These are phyloP conservation scores for Saccharomycopsis oosterbeekiorum DNA, from an alignment of 805 yeast species.

Conservation along the genomic window DNA sequence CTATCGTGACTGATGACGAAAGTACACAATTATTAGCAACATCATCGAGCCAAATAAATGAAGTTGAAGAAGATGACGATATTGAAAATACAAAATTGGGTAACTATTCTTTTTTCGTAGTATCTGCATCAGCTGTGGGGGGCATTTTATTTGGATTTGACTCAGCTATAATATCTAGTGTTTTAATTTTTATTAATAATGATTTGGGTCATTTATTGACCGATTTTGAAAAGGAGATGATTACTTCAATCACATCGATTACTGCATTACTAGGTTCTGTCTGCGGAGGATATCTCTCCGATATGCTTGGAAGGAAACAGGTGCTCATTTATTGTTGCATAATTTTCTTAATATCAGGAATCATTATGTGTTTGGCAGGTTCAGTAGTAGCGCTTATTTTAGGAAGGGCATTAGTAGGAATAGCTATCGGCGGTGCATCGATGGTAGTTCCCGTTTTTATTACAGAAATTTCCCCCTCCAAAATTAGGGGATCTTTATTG, in stretches of 20 bases:
- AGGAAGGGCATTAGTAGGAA: conserved; percentile 59
- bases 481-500: conserved; percentile 30
- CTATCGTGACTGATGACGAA: background rate
- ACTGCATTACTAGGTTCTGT: conserved; percentile 48
- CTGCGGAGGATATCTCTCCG: conserved; percentile 40
- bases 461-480: conserved; percentile 40
- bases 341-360: conserved; percentile 38
- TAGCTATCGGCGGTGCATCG: conserved; percentile 65
- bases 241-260: conserved; percentile 38
- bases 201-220: conserved; percentile 29
- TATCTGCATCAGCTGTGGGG: conserved; percentile 39
- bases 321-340: conserved; percentile 35
- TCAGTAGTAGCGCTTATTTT: conserved; percentile 33
- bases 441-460: conserved; percentile 54
- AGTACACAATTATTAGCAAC: background rate
- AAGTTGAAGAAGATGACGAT: background rate
- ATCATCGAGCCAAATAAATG: background rate
- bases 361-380: conserved; percentile 36
- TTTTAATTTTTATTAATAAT: conserved; percentile 38
- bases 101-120: conserved; percentile 19
- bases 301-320: conserved; percentile 35
- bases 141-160: conserved; percentile 57
- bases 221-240: conserved; percentile 30
- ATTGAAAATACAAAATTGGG: conserved; percentile 18
- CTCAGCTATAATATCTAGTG: conserved; percentile 56